Percentiles rank a stretch among this genome's conserved stretches.
Conservation (phyloP, 768 basidiomycete species). For the Hydnomerulius pinastri region DNA sequence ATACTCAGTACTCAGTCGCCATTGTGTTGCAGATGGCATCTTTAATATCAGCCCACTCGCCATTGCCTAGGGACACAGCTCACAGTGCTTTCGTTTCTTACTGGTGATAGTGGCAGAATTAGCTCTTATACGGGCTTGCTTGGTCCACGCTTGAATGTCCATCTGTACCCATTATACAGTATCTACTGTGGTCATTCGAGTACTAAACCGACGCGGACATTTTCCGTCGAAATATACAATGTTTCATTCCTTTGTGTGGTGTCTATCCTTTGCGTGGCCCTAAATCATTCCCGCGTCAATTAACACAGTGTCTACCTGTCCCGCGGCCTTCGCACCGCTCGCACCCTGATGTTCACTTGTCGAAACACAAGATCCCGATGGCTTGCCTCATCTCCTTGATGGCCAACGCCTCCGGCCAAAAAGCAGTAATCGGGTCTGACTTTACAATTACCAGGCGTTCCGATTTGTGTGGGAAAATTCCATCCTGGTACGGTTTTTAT, state of each 20-base stretch:
- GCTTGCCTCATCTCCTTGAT: too few species aligned
- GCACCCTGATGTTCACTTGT: too few species aligned
- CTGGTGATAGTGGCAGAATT: slow-evolving; percentile 70
- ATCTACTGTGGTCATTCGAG: slow-evolving; percentile 63
- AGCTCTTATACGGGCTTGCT: slow-evolving; percentile 35
- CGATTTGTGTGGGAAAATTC: slow-evolving; percentile 11
- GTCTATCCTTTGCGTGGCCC: too few species aligned
- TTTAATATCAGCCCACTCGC: slow-evolving; percentile 51
- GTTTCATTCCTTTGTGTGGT: not conserved
- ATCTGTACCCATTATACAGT: slow-evolving; percentile 38
- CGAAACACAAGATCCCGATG: too few species aligned
- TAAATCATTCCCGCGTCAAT: too few species aligned
- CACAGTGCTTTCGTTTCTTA: slow-evolving; percentile 76
- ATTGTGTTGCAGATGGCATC: not conserved
- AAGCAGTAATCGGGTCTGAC: not conserved
- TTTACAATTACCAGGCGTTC: not conserved
- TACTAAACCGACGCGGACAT: slow-evolving; percentile 70
- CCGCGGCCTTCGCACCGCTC: too few species aligned
- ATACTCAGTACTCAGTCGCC: not conserved
- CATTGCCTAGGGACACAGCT: slow-evolving; percentile 78
- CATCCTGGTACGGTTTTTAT: slow-evolving; percentile 5
- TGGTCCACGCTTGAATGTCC: slow-evolving; percentile 81
- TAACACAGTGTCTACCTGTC: too few species aligned
- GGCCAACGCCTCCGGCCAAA: too few species aligned
- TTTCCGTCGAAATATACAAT: not conserved